Evolutionary conservation across 2,329 filamentous ascomycete genomes (phyloP), one percentile per base, ranked within the genome.

Genomic region (Podosphaera fusca): DNA sequence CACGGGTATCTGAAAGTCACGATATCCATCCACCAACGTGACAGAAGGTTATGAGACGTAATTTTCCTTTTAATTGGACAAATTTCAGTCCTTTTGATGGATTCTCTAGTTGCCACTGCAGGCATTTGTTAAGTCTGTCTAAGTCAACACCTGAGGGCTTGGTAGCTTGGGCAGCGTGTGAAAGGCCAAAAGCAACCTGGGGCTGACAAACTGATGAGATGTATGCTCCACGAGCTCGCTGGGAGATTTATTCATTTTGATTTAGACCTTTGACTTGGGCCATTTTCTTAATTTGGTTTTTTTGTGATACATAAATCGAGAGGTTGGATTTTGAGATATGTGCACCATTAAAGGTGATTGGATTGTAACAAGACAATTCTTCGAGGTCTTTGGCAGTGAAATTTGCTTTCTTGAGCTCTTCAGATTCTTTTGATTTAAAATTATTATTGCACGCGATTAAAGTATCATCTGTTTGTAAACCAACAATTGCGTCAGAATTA

Each of bases 91-190:
- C 38, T 56, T 47, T 47, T 12, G 31, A 35, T 7, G 29, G 8
- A 56, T 56, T 56, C 4, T 56, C 55, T 2, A 46, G 34, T n/a
- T 56, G 45, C 42, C 33, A 56, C 31, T 49, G 30, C 14, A 56
- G 30, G 14, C n/a, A 33, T 34, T 47, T 56, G 33, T 56, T 56
- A 8, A 56, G 40, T 14, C 7, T 35, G 6, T 47, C 31, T 21
- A 56, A 14, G 31, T 49, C 55, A 34, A 8, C 9, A 35, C n/a
- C n/a, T 35, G 10, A 21, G 7, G 55, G 7, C 4, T 47, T 10
- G 3, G n/a, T 56, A 8, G 29, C 35, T 30, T 56, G 45, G 2
- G 55, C 31, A 5, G 55, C 31, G 33, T 46, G 9, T 33, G 42
- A 56, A 9, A 56, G 55, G 12, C 5, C 10, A 14, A 56, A 56